A percentile compares a stretch with the other conserved stretches of the same genome.
Evolutionary conservation across 2,329 filamentous ascomycete genomes (phyloP).

Genomic region (Colletotrichum sp.): DNA sequence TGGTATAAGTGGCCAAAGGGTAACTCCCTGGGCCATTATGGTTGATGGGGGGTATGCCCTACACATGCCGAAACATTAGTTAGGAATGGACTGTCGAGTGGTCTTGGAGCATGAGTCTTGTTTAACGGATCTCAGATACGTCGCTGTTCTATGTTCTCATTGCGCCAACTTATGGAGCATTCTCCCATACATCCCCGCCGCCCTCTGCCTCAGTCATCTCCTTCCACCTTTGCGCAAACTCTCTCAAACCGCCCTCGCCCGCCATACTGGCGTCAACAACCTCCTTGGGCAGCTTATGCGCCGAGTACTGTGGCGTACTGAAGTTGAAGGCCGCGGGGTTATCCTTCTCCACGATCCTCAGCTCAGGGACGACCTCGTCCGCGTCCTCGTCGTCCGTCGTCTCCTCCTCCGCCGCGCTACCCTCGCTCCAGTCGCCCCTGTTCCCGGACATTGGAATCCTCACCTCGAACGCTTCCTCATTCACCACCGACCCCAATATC

Average conservation of each 20-base stretch:
- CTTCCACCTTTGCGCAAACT: constrained; percentile 81
- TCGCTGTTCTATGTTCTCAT: neutral
- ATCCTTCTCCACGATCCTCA: constrained; percentile 81
- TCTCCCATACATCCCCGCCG: constrained; percentile 45
- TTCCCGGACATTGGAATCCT: neutral
- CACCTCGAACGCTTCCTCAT: constrained; percentile 29
- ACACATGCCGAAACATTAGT: neutral
- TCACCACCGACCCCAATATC: constrained; percentile 53
- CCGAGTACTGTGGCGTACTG: constrained; percentile 85
- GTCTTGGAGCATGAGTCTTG: neutral
- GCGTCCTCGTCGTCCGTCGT: constrained; percentile 39
- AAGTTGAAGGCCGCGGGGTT: constrained; percentile 92
- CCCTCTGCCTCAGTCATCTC: constrained; percentile 52
- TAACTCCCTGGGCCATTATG: too few relatives aligned
- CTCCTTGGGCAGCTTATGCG: constrained; percentile 93
- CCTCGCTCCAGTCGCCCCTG: constrained; percentile 32
- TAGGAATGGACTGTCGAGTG: neutral
- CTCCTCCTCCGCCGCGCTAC: constrained; percentile 39
- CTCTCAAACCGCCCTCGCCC: constrained; percentile 78
- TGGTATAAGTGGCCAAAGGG: too few relatives aligned
- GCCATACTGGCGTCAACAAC: constrained; percentile 76
- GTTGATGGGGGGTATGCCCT: neutral
- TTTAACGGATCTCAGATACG: neutral
- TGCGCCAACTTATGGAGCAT: neutral
- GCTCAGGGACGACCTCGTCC: constrained; percentile 65